Evolutionary conservation across 257 asterid genomes (phyloP).

Genomic region (Solanum neorickii): DNA sequence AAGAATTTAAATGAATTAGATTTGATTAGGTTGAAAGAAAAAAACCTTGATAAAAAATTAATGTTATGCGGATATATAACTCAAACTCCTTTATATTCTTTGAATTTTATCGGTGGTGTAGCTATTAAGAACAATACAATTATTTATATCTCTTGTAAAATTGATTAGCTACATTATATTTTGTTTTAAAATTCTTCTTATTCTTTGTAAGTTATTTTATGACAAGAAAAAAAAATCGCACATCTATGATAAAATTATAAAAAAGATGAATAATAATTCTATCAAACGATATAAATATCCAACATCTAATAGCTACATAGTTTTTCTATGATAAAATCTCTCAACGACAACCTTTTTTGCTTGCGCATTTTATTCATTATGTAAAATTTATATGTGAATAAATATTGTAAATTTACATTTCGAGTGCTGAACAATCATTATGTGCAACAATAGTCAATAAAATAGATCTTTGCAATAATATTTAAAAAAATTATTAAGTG

Average conservation of each 20-base stretch:
- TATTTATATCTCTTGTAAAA: not conserved
- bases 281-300: not conserved
- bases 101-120: not conserved
- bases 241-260: too few relatives aligned
- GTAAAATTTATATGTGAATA: not conserved
- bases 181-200: not conserved
- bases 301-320: not conserved
- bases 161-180: not conserved
- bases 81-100: not conserved
- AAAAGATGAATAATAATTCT: too few relatives aligned
- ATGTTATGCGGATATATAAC: fast-evolving
- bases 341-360: not conserved
- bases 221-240: not conserved
- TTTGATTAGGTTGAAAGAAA: not conserved
- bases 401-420: not conserved
- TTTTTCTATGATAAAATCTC: not conserved
- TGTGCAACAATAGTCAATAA: not conserved
- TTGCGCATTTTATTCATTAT: not conserved
- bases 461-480: not conserved
- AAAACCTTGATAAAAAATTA: not conserved
- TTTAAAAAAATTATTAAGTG: not conserved
- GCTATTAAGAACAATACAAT: not conserved
- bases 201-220: not conserved
- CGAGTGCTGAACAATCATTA: not conserved
- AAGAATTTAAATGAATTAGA: too few relatives aligned